A percentile compares a stretch with the other conserved stretches of the same genome.
Conservation (phyloP, 2,329 filamentous ascomycete species). For the Ophiostoma australiae region DNA sequence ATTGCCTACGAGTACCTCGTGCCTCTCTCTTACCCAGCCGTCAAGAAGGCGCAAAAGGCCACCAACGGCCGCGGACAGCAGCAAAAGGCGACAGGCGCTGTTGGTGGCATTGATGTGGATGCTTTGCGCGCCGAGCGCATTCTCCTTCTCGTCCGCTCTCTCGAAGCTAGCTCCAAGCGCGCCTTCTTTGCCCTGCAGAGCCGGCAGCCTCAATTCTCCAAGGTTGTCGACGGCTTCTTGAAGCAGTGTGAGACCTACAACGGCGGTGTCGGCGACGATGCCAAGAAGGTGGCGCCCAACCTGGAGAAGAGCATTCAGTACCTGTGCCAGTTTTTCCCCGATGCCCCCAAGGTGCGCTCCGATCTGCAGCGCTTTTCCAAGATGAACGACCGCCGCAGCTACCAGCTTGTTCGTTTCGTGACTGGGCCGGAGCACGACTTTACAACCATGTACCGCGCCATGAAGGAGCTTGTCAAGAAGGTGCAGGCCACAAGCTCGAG, state of each 20-base stretch:
- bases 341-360: constrained; percentile 62
- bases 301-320: constrained; percentile 69
- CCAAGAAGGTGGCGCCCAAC: constrained; percentile 63
- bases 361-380: constrained; percentile 91
- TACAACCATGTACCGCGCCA: constrained; percentile 80
- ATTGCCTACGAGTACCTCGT: constrained; percentile 83
- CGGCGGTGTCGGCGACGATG: constrained; percentile 72
- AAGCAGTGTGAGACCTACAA: constrained; percentile 86
- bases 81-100: neutral
- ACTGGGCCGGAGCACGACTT: constrained; percentile 85
- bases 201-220: constrained; percentile 69
- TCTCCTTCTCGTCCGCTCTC: constrained; percentile 69
- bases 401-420: constrained; percentile 82
- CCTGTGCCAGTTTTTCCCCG: constrained; percentile 70
- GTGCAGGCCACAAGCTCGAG: constrained; percentile 62
- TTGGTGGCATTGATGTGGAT: constrained; percentile 56
- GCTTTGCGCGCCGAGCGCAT: constrained; percentile 79
- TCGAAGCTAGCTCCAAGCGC: constrained; percentile 72
- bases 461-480: constrained; percentile 83
- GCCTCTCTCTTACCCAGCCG: constrained; percentile 78
- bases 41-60: constrained; percentile 59
- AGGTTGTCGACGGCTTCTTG: constrained; percentile 70
- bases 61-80: constrained; percentile 42
- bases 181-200: constrained; percentile 85
- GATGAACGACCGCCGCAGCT: constrained; percentile 80